Conservation (phyloP, 169 alveolate species). For the Cryptosporidium felis region DNA sequence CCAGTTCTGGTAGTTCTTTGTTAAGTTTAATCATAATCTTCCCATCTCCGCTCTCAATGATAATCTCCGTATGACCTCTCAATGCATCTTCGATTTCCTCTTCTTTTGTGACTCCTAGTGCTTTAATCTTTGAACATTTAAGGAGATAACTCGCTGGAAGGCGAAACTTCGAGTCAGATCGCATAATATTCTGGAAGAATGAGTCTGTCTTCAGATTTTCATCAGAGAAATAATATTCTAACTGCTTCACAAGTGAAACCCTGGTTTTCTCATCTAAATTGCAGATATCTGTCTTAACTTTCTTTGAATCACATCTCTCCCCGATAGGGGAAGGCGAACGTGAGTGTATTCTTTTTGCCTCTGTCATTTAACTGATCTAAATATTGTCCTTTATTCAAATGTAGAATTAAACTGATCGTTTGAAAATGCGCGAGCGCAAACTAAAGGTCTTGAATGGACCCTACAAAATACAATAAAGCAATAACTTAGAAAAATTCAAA, state of each 20-base stretch:
- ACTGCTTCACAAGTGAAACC: slow-evolving; percentile 20
- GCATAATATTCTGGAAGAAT: slow-evolving; percentile 71
- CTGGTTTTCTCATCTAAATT: slow-evolving; percentile 1
- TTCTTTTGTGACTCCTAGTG: slow-evolving; percentile 51
- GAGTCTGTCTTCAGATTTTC: slow-evolving; percentile 70
- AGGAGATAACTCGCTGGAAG: slow-evolving; percentile 11
- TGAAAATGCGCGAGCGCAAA: no score
- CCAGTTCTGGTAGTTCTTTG: slow-evolving; percentile 26
- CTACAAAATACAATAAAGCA: no score
- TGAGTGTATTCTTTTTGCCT: slow-evolving; percentile 7
- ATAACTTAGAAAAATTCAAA: no score
- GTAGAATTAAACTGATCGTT: no score
- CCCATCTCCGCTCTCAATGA: slow-evolving; percentile 16
- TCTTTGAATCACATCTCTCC: slow-evolving; percentile 10
- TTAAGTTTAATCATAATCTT: slow-evolving; percentile 24
- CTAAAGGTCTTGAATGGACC: no score
- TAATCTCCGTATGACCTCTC: slow-evolving; percentile 25
- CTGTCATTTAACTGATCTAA: slow-evolving; percentile 45
- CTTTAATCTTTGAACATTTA: slow-evolving; percentile 40
- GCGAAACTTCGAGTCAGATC: slow-evolving; percentile 62
- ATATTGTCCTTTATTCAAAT: background rate
- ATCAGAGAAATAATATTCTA: slow-evolving; percentile 74
- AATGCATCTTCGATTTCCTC: slow-evolving; percentile 40
- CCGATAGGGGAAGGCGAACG: slow-evolving; percentile 57
- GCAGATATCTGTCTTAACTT: background rate